Evolutionary conservation across 306 rosid species (phyloP).

Genomic region (Heteromeles arbutifolia): DNA sequence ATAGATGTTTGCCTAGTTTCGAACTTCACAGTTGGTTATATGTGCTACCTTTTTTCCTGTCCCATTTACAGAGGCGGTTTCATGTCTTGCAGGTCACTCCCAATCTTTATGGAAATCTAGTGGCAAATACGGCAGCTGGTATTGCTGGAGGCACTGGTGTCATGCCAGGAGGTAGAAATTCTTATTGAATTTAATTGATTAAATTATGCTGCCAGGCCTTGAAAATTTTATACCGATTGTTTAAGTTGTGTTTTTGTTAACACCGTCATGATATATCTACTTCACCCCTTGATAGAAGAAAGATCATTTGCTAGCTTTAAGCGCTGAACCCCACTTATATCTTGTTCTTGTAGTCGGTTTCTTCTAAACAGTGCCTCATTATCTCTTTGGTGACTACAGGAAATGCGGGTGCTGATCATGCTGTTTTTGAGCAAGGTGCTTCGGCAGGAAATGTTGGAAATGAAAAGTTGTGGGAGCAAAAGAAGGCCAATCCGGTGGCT

Average conservation of each 20-base stretch:
- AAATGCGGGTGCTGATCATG: conserved; percentile 84
- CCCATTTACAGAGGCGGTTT: conserved; percentile 11
- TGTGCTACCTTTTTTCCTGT: background rate
- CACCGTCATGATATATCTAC: background rate
- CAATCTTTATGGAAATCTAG: conserved; percentile 92
- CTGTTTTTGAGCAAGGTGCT: conserved; percentile 97
- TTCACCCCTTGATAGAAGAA: background rate
- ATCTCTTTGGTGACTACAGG: conserved; percentile 40
- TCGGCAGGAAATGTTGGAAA: conserved; percentile 94
- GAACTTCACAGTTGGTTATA: background rate
- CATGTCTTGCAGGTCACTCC: conserved; percentile 74
- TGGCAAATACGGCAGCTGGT: conserved; percentile 96
- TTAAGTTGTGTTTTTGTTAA: background rate
- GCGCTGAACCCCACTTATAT: background rate
- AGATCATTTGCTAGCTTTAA: background rate
- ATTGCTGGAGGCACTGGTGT: conserved; percentile 99
- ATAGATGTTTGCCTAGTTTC: background rate
- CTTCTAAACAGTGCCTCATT: background rate
- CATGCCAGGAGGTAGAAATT: conserved; percentile 84
- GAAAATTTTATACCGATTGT: background rate
- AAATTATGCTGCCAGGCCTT: background rate
- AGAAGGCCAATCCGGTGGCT: conserved; percentile 90
- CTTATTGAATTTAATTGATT: background rate
- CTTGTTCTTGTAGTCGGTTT: background rate
- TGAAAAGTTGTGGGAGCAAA: conserved; percentile 42